phyloP scores from a whole-genome alignment of 179 eudicot genomes.

The Heliamphora pulchella region DNA sequence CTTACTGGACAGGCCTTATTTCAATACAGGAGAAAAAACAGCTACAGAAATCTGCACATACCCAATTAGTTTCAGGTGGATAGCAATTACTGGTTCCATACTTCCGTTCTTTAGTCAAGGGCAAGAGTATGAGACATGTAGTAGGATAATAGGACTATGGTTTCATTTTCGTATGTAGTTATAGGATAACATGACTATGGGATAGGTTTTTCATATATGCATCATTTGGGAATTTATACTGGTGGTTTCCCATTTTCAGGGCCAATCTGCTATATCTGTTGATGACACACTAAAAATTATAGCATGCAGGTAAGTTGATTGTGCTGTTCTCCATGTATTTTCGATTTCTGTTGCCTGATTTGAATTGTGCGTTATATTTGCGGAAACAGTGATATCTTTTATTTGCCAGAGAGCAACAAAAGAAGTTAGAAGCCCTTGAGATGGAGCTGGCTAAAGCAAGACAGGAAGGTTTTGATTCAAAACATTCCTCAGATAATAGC shows the following conservation, averaged over 20 bases:
- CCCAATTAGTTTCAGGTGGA: neutral
- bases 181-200: neutral
- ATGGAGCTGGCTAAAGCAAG: conserved; percentile 70
- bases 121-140: neutral
- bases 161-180: neutral
- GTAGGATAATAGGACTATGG: neutral
- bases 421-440: conserved; percentile 65
- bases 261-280: conserved; percentile 60
- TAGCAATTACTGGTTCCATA: neutral
- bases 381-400: conserved; percentile 7
- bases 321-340: neutral
- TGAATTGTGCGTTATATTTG: neutral
- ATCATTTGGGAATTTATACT: neutral
- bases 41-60: neutral
- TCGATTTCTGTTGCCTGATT: conserved; percentile 2
- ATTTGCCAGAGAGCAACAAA: conserved; percentile 59
- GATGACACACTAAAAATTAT: conserved; percentile 76
- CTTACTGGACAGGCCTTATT: neutral
- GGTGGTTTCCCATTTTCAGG: conserved; percentile 38
- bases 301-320: conserved; percentile 51
- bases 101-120: conserved; percentile 1
- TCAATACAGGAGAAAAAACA: neutral
- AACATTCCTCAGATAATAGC: conserved; percentile 31
- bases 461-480: conserved; percentile 57
- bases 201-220: neutral